Evolutionary conservation across 163 green algal species (phyloP).

Genomic region (Botryococcus braunii): DNA sequence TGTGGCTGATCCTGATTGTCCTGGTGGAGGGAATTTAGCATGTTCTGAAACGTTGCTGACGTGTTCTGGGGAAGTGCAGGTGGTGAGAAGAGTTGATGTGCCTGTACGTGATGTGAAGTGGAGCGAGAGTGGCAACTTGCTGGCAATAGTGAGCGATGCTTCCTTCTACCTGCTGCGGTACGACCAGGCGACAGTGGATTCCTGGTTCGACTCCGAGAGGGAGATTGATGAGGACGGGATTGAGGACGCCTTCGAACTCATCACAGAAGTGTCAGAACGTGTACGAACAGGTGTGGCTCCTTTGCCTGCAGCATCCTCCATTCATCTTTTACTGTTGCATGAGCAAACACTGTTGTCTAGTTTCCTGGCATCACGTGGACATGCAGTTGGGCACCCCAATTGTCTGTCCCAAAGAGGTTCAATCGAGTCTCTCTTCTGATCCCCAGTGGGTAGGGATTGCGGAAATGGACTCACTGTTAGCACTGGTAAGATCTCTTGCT

Average conservation of each 20-base stretch:
- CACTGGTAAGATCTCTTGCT: too few species aligned
- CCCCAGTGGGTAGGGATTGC: too few species aligned
- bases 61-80: slow-evolving; percentile 26
- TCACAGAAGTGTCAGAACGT: slow-evolving; percentile 68
- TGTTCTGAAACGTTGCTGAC: too few species aligned
- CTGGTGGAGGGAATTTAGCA: too few species aligned
- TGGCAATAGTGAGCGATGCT: slow-evolving; percentile 73
- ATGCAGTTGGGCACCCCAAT: too few species aligned
- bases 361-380: too few species aligned
- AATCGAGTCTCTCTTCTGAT: too few species aligned
- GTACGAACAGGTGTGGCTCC: slow-evolving; percentile 38
- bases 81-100: slow-evolving; percentile 79
- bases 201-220: slow-evolving; percentile 21
- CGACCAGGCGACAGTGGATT: slow-evolving; percentile 45
- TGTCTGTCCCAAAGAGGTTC: too few species aligned
- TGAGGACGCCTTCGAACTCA: slow-evolving; percentile 90
- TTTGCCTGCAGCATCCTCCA: neutral
- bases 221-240: slow-evolving; percentile 73
- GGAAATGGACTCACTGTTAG: too few species aligned
- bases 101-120: slow-evolving; percentile 69
- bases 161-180: slow-evolving; percentile 89
- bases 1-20: too few species aligned
- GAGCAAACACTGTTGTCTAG: too few species aligned
- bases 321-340: too few species aligned
- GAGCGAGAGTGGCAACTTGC: slow-evolving; percentile 75